Conservation (phyloP, 257 asterid species). For the Leptodermis oblonga region DNA sequence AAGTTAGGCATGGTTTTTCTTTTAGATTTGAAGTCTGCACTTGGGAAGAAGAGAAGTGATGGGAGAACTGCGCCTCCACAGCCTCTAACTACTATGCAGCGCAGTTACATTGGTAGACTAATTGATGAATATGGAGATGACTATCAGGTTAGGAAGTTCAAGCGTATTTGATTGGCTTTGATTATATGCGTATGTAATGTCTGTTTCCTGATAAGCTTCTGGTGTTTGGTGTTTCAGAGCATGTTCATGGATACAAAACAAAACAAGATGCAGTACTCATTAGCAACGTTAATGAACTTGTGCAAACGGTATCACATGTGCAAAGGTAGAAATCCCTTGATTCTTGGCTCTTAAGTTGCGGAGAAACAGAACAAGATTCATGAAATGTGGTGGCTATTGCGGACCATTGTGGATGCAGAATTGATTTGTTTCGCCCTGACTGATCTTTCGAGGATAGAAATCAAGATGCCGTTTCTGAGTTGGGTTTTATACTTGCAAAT, state of each 20-base stretch:
- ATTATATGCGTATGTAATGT: not conserved
- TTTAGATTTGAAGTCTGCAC: slow-evolving; percentile 77
- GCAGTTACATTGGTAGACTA: slow-evolving; percentile 54
- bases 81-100: slow-evolving; percentile 76
- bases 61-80: slow-evolving; percentile 57
- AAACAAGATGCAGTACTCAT: slow-evolving; percentile 85
- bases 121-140: slow-evolving; percentile 80
- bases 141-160: slow-evolving; percentile 49
- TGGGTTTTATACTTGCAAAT: not conserved
- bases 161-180: not conserved
- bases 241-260: slow-evolving; percentile 92
- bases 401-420: not conserved
- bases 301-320: slow-evolving; percentile 66
- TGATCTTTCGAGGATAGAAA: not conserved
- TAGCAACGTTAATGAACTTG: slow-evolving; percentile 72
- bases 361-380: not conserved
- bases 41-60: slow-evolving; percentile 80
- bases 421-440: not conserved
- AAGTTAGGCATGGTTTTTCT: slow-evolving; percentile 15
- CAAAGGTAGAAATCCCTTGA: slow-evolving; percentile 61
- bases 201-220: slow-evolving; percentile 11
- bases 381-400: not conserved
- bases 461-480: not conserved
- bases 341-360: slow-evolving; percentile 29
- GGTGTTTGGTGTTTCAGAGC: slow-evolving; percentile 54